These are phyloP conservation scores for Ganoderma lucidum DNA, from an alignment of 1,284 basidiomycete genomes.

Conservation along the genomic window DNA sequence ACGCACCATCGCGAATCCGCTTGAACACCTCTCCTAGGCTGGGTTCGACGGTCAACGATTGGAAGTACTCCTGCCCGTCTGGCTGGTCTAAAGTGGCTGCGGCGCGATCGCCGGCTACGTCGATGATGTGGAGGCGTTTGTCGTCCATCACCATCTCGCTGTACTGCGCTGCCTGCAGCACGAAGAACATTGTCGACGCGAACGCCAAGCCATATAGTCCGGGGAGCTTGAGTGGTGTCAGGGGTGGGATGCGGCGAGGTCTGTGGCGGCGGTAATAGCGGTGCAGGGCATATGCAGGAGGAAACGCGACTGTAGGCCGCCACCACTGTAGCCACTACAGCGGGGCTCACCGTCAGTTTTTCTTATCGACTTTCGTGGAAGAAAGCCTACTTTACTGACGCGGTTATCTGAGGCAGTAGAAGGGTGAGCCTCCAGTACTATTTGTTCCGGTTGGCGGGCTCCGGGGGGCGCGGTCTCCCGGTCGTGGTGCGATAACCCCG, in stretches of 20 bases:
- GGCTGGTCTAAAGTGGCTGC: neutral
- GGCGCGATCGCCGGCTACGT: neutral
- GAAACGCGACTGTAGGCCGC: conserved; percentile 4
- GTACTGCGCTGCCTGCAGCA: neutral
- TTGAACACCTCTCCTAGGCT: neutral
- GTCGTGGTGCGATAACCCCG: too few relatives aligned
- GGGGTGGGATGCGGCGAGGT: conserved; percentile 2
- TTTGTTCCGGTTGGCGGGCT: neutral
- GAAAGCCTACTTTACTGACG: neutral
- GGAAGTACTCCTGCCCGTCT: neutral
- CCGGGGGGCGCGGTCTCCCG: too few relatives aligned
- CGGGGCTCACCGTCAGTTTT: neutral
- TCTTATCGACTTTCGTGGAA: neutral
- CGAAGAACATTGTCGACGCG: neutral
- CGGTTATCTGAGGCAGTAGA: neutral
- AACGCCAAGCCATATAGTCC: conserved; percentile 5
- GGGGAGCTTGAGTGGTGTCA: conserved; percentile 7
- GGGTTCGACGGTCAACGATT: neutral
- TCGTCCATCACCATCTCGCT: neutral
- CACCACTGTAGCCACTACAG: conserved; percentile 1
- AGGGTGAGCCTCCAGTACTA: neutral
- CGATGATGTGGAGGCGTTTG: neutral
- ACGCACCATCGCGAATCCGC: conserved; percentile 1
- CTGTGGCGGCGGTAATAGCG: conserved; percentile 12
- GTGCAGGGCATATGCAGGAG: conserved; percentile 9